phyloP scores from a whole-genome alignment of 1,139 yeast genomes.

The Magnusiomyces magnusii region DNA sequence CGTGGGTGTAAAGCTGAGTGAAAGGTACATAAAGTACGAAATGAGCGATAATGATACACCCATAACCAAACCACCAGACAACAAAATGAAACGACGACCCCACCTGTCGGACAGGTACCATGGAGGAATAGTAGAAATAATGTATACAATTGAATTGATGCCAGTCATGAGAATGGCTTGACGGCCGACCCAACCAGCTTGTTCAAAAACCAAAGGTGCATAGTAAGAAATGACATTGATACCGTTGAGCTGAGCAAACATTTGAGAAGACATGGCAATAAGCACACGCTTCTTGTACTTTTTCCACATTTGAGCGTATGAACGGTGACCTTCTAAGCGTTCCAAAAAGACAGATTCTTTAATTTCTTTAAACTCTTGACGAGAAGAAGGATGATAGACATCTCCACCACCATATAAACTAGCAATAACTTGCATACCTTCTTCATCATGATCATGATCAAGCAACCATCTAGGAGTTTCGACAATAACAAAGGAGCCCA shows the following conservation, averaged over 20 bases:
- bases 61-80: conserved; percentile 76
- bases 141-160: conserved; percentile 69
- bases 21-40: conserved; percentile 55
- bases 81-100: conserved; percentile 80
- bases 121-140: conserved; percentile 73
- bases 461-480: conserved; percentile 89
- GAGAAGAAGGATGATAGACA: conserved; percentile 47
- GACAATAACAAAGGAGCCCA: conserved; percentile 71
- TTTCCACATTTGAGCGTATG: conserved; percentile 62
- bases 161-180: conserved; percentile 91
- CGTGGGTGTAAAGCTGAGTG: conserved; percentile 56
- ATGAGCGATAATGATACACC: conserved; percentile 59
- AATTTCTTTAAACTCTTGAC: conserved; percentile 64
- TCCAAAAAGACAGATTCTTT: conserved; percentile 73
- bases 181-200: conserved; percentile 91
- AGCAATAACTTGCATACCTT: conserved; percentile 79
- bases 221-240: conserved; percentile 88
- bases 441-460: conserved; percentile 82
- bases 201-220: conserved; percentile 89
- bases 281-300: conserved; percentile 70
- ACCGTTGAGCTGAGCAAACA: conserved; percentile 91
- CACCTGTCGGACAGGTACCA: conserved; percentile 86
- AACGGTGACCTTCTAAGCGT: conserved; percentile 68
- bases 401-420: conserved; percentile 66
- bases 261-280: conserved; percentile 84